Evolutionary conservation across 2,329 filamentous ascomycete genomes (phyloP).

Genomic region (Cladophialophora carrionii): DNA sequence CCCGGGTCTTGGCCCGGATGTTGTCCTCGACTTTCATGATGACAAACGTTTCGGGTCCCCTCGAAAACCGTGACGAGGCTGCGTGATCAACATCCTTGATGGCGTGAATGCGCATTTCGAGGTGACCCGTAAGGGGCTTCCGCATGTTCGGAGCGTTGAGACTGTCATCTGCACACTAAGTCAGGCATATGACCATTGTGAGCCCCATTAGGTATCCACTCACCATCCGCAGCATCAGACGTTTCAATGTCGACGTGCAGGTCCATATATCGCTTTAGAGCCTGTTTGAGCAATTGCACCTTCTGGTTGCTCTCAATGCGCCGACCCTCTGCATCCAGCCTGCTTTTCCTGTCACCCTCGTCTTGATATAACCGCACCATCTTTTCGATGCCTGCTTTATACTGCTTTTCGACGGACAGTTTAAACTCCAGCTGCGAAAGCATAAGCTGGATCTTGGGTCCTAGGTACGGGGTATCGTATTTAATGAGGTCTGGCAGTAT

Average conservation of each 20-base stretch:
- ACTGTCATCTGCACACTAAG: slow-evolving; percentile 74
- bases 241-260: slow-evolving; percentile 90
- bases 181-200: not conserved
- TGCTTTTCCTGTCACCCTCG: slow-evolving; percentile 95
- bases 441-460: slow-evolving; percentile 98
- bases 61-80: slow-evolving; percentile 76
- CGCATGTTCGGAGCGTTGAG: slow-evolving; percentile 92
- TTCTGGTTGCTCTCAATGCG: slow-evolving; percentile 97
- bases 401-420: slow-evolving; percentile 97
- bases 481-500: slow-evolving; percentile 83
- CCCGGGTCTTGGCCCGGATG: slow-evolving; percentile 82
- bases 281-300: slow-evolving; percentile 92
- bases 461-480: slow-evolving; percentile 93
- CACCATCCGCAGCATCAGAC: slow-evolving; percentile 78
- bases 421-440: slow-evolving; percentile 98
- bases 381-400: slow-evolving; percentile 98
- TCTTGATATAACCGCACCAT: slow-evolving; percentile 98
- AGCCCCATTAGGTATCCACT: slow-evolving; percentile 41
- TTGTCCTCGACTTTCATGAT: slow-evolving; percentile 96
- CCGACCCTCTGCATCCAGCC: slow-evolving; percentile 84
- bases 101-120: slow-evolving; percentile 81
- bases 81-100: slow-evolving; percentile 96
- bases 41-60: slow-evolving; percentile 92
- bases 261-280: slow-evolving; percentile 94
- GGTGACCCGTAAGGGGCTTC: slow-evolving; percentile 90